A percentile compares a stretch with the other conserved stretches of the same genome.
Conservation (phyloP, 192 early-diverging fungal genomes). For the Backusella circina region DNA sequence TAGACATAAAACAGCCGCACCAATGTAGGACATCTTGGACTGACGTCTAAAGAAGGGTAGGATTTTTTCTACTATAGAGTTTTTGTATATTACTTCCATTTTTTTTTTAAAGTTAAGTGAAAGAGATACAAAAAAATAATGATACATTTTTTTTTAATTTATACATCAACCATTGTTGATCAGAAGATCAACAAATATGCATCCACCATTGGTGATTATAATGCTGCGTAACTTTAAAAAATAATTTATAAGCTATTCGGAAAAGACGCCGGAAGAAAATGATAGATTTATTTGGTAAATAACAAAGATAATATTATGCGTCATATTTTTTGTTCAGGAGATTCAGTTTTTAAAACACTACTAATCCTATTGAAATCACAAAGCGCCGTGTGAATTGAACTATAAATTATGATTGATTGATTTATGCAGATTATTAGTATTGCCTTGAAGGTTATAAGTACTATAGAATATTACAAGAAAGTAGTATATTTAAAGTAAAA, state of each 20-base stretch:
- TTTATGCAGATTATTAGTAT: background rate
- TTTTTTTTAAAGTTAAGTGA: background rate
- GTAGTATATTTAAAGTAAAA: background rate
- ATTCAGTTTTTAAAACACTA: background rate
- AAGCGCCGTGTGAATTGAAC: background rate
- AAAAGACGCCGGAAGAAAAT: background rate
- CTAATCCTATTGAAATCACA: background rate
- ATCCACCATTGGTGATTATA: background rate
- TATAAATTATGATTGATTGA: background rate
- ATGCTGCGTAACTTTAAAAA: background rate
- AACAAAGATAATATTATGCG: background rate
- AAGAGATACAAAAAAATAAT: background rate
- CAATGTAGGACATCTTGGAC: background rate
- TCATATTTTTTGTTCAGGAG: background rate
- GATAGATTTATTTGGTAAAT: background rate
- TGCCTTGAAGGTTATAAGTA: background rate
- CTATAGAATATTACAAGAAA: background rate
- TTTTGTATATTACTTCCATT: constrained; percentile 1
- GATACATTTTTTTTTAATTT: background rate
- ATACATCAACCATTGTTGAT: background rate
- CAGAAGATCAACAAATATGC: background rate
- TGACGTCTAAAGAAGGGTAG: background rate
- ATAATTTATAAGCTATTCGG: background rate
- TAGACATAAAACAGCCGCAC: background rate
- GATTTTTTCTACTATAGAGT: background rate